Conservation (phyloP, 1,284 basidiomycete genomes). For the Rhodofomes roseus region DNA sequence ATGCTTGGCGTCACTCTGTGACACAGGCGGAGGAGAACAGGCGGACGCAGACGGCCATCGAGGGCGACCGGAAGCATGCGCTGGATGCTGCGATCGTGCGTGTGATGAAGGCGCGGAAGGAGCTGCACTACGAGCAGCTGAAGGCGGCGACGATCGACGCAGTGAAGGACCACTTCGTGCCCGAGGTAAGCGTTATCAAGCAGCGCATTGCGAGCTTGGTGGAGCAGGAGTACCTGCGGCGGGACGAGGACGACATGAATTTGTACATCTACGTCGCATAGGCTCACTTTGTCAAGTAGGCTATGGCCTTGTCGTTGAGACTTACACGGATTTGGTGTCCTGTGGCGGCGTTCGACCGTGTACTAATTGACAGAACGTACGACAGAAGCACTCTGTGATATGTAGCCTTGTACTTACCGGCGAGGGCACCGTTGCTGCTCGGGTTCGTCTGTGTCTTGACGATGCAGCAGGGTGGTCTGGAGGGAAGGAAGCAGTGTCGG, state of each 20-base stretch:
- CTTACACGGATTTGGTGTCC: too few species aligned
- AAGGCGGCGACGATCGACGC: slow-evolving; percentile 77
- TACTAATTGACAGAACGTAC: background rate
- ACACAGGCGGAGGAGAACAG: slow-evolving; percentile 80
- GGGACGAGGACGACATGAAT: slow-evolving; percentile 70
- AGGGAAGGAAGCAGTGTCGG: background rate
- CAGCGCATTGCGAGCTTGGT: slow-evolving; percentile 78
- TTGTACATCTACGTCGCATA: slow-evolving; percentile 78
- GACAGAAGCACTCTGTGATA: background rate
- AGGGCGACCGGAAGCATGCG: slow-evolving; percentile 82
- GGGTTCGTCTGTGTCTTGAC: background rate
- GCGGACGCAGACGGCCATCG: slow-evolving; percentile 80
- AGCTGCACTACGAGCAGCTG: slow-evolving; percentile 72
- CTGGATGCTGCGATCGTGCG: slow-evolving; percentile 94
- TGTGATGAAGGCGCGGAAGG: slow-evolving; percentile 91
- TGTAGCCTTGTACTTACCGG: too few species aligned
- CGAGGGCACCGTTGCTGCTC: too few species aligned
- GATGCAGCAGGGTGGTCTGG: background rate
- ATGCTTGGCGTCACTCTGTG: background rate
- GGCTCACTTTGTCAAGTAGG: background rate
- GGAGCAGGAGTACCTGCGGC: slow-evolving; percentile 81
- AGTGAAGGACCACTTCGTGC: slow-evolving; percentile 77
- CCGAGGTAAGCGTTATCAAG: slow-evolving; percentile 78
- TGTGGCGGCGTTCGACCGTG: background rate
- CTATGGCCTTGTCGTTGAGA: too few species aligned